Conservation (phyloP, 2,329 filamentous ascomycete species). For the Aureobasidium sp. region DNA sequence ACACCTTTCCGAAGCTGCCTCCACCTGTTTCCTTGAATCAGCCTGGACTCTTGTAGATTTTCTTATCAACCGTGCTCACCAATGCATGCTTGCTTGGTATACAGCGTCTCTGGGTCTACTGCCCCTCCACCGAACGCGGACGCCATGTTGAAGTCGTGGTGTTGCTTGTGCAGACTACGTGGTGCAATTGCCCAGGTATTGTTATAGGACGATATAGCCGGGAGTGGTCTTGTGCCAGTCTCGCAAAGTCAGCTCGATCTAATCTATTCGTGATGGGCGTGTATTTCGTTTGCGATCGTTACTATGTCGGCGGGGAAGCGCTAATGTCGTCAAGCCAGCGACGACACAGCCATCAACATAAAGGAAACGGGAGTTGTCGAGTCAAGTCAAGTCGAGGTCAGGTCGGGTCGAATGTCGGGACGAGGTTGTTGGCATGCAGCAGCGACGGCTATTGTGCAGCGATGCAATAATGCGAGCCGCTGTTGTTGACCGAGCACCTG, state of each 20-base stretch:
- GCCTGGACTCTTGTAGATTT: background rate
- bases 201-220: background rate
- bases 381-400: background rate
- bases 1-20: slow-evolving; percentile 97
- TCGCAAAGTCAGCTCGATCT: background rate
- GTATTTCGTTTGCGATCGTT: slow-evolving; percentile 3
- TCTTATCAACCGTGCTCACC: slow-evolving; percentile 18
- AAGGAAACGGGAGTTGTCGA: background rate
- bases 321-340: slow-evolving; percentile 7
- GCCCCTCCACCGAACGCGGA: slow-evolving; percentile 16
- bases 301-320: background rate
- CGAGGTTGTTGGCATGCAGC: background rate
- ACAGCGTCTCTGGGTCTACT: slow-evolving; percentile 76
- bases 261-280: slow-evolving; percentile 3
- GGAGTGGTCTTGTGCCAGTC: background rate
- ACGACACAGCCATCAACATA: slow-evolving; percentile 1
- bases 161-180: background rate
- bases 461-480: slow-evolving; percentile 3
- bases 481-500: background rate
- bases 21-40: slow-evolving; percentile 53
- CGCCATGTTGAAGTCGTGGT: slow-evolving; percentile 9
- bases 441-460: background rate
- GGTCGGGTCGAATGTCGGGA: background rate
- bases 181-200: background rate
- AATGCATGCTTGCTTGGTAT: slow-evolving; percentile 64